phyloP scores from a whole-genome alignment of 2,329 filamentous ascomycete species.

The Trichophaea hybrida region DNA sequence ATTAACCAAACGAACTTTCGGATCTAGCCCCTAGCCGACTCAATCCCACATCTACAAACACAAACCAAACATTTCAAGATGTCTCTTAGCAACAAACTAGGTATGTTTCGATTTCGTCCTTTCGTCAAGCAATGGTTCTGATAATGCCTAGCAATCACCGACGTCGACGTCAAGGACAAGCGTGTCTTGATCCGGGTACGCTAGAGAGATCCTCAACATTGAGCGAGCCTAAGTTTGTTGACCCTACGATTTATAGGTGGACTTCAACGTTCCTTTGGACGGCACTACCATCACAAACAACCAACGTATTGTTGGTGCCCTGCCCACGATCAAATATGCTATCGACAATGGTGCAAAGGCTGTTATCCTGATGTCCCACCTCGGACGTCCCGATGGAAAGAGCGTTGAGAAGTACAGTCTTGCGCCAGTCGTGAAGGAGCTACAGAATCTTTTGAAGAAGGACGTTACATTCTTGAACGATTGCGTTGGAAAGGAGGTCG shows the following conservation, averaged over 20 bases:
- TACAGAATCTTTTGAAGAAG: constrained; percentile 78
- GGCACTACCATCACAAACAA: constrained; percentile 89
- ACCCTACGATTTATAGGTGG: constrained; percentile 48
- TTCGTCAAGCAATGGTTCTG: background rate
- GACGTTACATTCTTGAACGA: constrained; percentile 79
- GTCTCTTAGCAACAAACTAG: constrained; percentile 96
- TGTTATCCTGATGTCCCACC: constrained; percentile 94
- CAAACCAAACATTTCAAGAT: constrained; percentile 40
- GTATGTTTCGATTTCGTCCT: constrained; percentile 8
- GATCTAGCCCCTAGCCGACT: background rate
- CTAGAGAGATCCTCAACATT: background rate
- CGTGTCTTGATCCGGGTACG: constrained; percentile 90
- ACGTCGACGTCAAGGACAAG: constrained; percentile 96
- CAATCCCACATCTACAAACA: background rate
- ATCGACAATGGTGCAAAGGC: constrained; percentile 80
- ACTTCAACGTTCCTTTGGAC: constrained; percentile 99
- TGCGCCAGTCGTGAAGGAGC: constrained; percentile 76
- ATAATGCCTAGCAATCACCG: constrained; percentile 53
- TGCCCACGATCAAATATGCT: constrained; percentile 91
- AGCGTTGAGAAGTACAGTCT: constrained; percentile 86
- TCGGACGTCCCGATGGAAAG: constrained; percentile 86
- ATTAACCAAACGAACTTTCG: background rate
- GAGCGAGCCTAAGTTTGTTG: background rate
- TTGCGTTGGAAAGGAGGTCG: constrained; percentile 77
- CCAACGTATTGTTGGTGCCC: constrained; percentile 91